Conservation (phyloP, 192 early-diverging fungal genomes). For the Chytriomyces sp. region DNA sequence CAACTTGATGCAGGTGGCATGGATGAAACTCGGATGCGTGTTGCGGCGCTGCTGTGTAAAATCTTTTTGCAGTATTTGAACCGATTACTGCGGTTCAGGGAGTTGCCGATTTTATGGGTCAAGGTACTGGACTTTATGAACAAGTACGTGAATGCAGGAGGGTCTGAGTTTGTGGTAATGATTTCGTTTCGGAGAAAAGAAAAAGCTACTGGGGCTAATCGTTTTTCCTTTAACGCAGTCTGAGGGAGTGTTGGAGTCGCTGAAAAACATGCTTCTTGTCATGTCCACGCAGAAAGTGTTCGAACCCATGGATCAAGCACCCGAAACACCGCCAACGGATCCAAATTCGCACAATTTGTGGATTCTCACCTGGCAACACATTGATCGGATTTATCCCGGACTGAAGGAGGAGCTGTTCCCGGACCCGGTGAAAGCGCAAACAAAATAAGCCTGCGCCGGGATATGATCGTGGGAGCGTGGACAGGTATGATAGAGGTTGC, state of each 20-base stretch:
- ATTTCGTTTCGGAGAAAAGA: background rate
- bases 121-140: slow-evolving; percentile 71
- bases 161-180: slow-evolving; percentile 55
- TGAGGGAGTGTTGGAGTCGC: slow-evolving; percentile 74
- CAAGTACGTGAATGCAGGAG: slow-evolving; percentile 64
- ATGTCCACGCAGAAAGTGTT: slow-evolving; percentile 77
- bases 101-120: slow-evolving; percentile 66
- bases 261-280: slow-evolving; percentile 85
- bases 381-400: slow-evolving; percentile 69
- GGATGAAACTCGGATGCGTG: slow-evolving; percentile 78
- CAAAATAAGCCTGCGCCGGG: too few species aligned
- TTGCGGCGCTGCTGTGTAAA: slow-evolving; percentile 72
- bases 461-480: too few species aligned
- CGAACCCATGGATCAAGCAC: slow-evolving; percentile 30
- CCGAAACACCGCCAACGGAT: slow-evolving; percentile 15
- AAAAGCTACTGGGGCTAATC: background rate
- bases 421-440: background rate
- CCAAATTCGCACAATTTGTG: slow-evolving; percentile 58
- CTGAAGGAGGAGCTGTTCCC: slow-evolving; percentile 69
- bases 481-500: too few species aligned
- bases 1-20: slow-evolving; percentile 64
- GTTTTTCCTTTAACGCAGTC: slow-evolving; percentile 43
- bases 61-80: slow-evolving; percentile 76
- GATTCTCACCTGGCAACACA: slow-evolving; percentile 72
- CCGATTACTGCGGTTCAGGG: slow-evolving; percentile 59